Conservation (phyloP, 495 filamentous ascomycete genomes). For the Penicillium waksmanii region DNA sequence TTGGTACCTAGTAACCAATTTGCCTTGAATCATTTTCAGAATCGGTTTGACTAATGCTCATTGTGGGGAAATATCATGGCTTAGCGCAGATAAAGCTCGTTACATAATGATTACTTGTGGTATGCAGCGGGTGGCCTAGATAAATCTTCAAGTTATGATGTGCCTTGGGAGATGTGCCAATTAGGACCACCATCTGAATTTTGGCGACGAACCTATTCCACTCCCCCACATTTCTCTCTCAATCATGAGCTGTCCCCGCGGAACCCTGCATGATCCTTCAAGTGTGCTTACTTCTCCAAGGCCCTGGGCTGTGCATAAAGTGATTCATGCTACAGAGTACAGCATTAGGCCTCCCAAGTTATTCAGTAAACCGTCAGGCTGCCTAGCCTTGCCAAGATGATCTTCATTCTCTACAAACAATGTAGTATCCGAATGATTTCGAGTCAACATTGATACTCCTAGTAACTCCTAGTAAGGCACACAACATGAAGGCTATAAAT, state of each 20-base stretch:
- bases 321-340: background rate
- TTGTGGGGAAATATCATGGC: background rate
- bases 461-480: background rate
- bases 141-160: background rate
- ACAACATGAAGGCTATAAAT: background rate
- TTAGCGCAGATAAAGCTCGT: conserved; percentile 3
- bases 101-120: conserved; percentile 5
- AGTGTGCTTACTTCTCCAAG: conserved; percentile 8
- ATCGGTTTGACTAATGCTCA: conserved; percentile 6
- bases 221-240: conserved; percentile 7
- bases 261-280: conserved; percentile 14
- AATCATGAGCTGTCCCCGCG: conserved; percentile 11
- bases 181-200: conserved; percentile 5
- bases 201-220: conserved; percentile 3
- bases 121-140: conserved; percentile 1
- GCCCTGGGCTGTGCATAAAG: background rate
- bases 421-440: background rate
- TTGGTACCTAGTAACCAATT: background rate
- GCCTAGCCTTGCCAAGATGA: conserved; percentile 14
- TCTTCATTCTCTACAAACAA: conserved; percentile 9
- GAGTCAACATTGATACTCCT: background rate
- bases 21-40: background rate
- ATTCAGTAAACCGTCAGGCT: conserved; percentile 7
- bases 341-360: conserved; percentile 11
- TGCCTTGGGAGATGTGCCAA: conserved; percentile 9